Evolutionary conservation across 306 rosid species (phyloP).

Genomic region (Myrica gale): DNA sequence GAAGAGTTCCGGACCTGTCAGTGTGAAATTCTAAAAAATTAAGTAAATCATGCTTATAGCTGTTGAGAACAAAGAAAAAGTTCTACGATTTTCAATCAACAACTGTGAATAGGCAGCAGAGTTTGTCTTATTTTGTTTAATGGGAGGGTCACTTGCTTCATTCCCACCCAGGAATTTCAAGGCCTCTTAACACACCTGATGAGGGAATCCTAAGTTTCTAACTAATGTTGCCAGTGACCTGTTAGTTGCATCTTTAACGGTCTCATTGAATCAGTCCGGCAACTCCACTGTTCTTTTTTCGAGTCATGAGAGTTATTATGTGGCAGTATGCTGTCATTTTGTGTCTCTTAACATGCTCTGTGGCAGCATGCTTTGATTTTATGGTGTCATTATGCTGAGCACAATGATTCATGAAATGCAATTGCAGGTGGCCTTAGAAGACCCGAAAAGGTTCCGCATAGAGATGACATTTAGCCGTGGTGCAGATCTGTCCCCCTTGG

Average conservation of each 20-base stretch:
- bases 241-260: not conserved
- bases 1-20: not conserved
- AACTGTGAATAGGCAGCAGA: not conserved
- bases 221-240: not conserved
- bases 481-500: constrained; percentile 86
- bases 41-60: not conserved
- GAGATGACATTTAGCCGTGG: constrained; percentile 96
- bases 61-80: not conserved
- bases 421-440: constrained; percentile 82
- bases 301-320: not conserved
- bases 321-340: too few species aligned
- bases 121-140: not conserved
- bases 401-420: constrained; percentile 27
- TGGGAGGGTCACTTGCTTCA: not conserved
- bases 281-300: not conserved
- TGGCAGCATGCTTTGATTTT: not conserved
- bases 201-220: not conserved
- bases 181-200: not conserved
- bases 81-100: not conserved
- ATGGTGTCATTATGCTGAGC: constrained; percentile 18
- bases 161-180: not conserved
- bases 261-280: not conserved
- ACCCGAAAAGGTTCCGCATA: constrained; percentile 76
- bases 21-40: not conserved
- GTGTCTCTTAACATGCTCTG: too few species aligned